phyloP scores from a whole-genome alignment of 768 basidiomycete species.

The Wakefieldia striispora region DNA sequence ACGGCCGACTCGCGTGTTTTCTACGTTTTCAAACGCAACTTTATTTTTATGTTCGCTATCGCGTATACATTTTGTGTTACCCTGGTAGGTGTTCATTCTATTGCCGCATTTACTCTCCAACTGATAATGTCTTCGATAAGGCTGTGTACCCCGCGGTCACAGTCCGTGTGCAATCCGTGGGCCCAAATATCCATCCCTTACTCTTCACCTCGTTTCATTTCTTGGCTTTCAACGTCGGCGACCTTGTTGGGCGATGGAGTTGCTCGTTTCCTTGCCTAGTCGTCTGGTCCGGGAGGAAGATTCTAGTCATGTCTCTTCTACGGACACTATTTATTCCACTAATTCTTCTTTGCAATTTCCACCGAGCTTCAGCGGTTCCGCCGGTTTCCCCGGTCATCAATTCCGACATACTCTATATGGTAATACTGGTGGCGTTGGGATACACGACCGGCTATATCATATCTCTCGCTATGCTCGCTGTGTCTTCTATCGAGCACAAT shows the following conservation, averaged over 20 bases:
- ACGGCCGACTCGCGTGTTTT: conserved; percentile 45
- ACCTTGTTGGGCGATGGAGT: conserved; percentile 65
- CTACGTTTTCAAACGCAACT: conserved; percentile 61
- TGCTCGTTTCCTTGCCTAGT: conserved; percentile 65
- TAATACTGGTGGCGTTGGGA: conserved; percentile 72
- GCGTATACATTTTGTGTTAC: conserved; percentile 78
- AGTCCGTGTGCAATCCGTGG: conserved; percentile 66
- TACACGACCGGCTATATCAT: conserved; percentile 78
- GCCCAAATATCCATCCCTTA: conserved; percentile 68
- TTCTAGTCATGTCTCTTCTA: conserved; percentile 60
- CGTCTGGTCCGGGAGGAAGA: conserved; percentile 64
- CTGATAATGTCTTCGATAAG: conserved; percentile 37
- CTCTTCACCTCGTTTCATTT: conserved; percentile 81
- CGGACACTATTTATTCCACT: conserved; percentile 84
- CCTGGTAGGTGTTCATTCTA: conserved; percentile 49
- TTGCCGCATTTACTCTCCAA: background rate
- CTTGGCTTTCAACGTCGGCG: conserved; percentile 70
- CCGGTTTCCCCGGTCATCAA: conserved; percentile 48
- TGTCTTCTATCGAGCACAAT: conserved; percentile 79
- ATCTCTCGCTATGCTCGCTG: conserved; percentile 78
- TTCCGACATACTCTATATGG: conserved; percentile 76
- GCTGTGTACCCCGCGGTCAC: conserved; percentile 88
- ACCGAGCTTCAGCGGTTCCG: conserved; percentile 37
- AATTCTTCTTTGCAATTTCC: conserved; percentile 87
- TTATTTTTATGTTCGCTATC: conserved; percentile 67